These are phyloP conservation scores for Otatea glauca DNA, from an alignment of 176 grass and related monocot genomes.

Conservation along the genomic window DNA sequence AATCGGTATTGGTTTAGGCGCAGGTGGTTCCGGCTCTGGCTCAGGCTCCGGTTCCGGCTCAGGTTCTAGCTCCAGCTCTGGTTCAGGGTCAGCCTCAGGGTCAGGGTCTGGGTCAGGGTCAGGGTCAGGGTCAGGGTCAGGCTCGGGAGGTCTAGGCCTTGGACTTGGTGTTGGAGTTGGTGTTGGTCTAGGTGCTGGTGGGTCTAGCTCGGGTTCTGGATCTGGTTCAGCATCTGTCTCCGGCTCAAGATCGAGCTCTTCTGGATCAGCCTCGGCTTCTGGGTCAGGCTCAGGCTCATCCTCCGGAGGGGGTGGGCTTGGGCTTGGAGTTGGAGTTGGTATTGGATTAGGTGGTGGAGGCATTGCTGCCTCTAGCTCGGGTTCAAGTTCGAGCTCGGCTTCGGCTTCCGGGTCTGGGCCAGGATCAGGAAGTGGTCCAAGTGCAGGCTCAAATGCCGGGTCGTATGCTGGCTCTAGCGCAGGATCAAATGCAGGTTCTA, in stretches of 20 bases:
- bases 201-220: too few relatives aligned
- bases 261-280: conserved; percentile 35
- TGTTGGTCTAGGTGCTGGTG: too few relatives aligned
- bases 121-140: too few relatives aligned
- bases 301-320: not conserved
- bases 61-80: too few relatives aligned
- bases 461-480: conserved; percentile 5
- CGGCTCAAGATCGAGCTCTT: not conserved
- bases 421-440: not conserved
- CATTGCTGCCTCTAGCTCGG: conserved; percentile 3
- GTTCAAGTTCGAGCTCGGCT: not conserved
- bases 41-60: too few relatives aligned
- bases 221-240: too few relatives aligned
- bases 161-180: too few relatives aligned
- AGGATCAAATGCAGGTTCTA: not conserved
- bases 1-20: too few relatives aligned
- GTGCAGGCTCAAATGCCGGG: not conserved
- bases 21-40: too few relatives aligned
- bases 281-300: conserved; percentile 8
- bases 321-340: conserved; percentile 18
- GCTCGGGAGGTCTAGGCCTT: too few relatives aligned
- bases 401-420: not conserved
- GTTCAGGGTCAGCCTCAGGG: too few relatives aligned
- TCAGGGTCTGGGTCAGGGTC: too few relatives aligned
- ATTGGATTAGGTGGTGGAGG: conserved; percentile 15